Evolutionary conservation across 1,284 basidiomycete species (phyloP), one percentile per base, ranked within the genome.

Genomic region (Ganoderma boninense): DNA sequence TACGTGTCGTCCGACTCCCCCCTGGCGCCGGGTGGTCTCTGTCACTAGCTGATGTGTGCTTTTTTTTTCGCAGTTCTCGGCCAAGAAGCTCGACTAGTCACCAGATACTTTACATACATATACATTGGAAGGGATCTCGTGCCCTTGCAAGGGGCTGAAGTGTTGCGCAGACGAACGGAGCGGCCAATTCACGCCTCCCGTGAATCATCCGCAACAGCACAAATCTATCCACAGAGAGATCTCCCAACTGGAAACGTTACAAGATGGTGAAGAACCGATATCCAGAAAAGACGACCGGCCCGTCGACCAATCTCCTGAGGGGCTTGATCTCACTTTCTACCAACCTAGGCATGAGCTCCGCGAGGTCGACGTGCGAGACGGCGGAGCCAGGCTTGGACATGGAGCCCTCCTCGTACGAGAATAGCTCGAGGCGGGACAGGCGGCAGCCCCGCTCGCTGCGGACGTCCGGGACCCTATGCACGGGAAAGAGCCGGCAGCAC

Each of bases 1-100:
- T 90, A 69, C 66, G 87, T 82, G 16, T 44, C n/a, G 16, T 26
- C 52, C 54, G 26, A 32, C 29, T 8, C n/a, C 26, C 8, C 10
- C 13, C 10, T 14, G 2, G 5, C n/a, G 26, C 16, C 14, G 7
- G 26, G 8, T 20, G 5, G 20, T 64, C 29, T 32, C 13, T 1
- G 11, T 8, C 6, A 52, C 23, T 16, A 7, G 20, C 40, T 29
- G 42, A 18, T 23, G 60, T 64, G 32, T 16, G 13, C 29, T n/a
- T n/a, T 11, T 18, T 4, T 26, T 10, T 57, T 35, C 35, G 56
- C 57, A 75, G 74, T 75, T 75, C 63, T 75, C 74, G 63, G 56
- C 62, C 23, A 59, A 64, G 56, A 73, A 71, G 62, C 69, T 75
- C 43, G 67, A 71, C 59, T 73, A 52, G 32, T 10, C 6, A 6